phyloP scores from a whole-genome alignment of 345 rosid species.

The Boechera retrofracta region DNA sequence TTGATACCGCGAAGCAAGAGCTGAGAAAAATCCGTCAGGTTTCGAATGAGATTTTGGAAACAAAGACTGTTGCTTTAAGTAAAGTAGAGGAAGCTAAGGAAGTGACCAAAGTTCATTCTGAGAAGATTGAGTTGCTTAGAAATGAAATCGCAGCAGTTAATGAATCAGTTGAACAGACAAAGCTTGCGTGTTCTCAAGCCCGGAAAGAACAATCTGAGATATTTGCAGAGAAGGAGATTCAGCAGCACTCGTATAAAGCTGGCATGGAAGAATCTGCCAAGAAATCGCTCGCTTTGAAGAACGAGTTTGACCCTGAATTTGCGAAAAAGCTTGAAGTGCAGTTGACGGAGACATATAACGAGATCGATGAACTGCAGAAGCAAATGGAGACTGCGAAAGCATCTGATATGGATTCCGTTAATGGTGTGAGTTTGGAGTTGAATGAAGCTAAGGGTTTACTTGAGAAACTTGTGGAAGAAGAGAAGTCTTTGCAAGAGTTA shows the following conservation, averaged over 20 bases:
- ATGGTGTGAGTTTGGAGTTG: conserved; percentile 67
- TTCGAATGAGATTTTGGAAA: conserved; percentile 56
- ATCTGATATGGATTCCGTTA: conserved; percentile 77
- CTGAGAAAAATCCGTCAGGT: conserved; percentile 74
- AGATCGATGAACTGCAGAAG: conserved; percentile 65
- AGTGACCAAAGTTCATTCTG: conserved; percentile 62
- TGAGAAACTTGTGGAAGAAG: conserved; percentile 76
- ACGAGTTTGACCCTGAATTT: conserved; percentile 75
- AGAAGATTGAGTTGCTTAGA: conserved; percentile 71
- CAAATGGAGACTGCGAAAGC: conserved; percentile 78
- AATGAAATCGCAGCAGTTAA: conserved; percentile 75
- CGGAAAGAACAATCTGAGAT: conserved; percentile 74
- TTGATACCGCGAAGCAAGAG: conserved; percentile 80
- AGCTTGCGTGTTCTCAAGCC: conserved; percentile 69
- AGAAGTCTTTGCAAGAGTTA: conserved; percentile 62
- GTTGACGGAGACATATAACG: conserved; percentile 61
- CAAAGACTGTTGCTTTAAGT: conserved; percentile 62
- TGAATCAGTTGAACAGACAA: conserved; percentile 83
- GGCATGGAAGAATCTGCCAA: conserved; percentile 68
- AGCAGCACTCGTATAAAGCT: conserved; percentile 63
- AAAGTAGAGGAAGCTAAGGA: conserved; percentile 70
- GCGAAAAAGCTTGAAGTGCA: conserved; percentile 64
- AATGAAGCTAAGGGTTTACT: conserved; percentile 86
- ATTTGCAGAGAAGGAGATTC: conserved; percentile 71
- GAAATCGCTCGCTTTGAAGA: conserved; percentile 60